These are phyloP conservation scores for Erythrophleum fordii DNA, from an alignment of 306 rosid species.

Conservation along the genomic window DNA sequence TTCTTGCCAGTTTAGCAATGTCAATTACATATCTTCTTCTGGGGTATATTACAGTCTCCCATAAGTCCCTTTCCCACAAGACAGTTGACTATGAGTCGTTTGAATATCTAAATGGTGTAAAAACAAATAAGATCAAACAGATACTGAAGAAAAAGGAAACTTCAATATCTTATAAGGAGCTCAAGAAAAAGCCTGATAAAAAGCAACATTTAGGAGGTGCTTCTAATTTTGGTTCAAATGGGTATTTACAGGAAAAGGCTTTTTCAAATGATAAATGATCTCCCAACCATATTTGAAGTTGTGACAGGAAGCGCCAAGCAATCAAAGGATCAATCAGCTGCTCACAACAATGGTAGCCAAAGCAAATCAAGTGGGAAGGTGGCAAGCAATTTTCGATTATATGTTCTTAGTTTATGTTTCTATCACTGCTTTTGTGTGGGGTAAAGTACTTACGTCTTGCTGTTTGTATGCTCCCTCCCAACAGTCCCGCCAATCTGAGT, in stretches of 20 bases:
- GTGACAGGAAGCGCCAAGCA: constrained; percentile 81
- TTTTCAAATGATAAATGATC: constrained; percentile 95
- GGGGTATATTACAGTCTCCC: no score
- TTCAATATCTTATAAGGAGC: no score
- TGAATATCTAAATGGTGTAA: no score
- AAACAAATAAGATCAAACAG: no score
- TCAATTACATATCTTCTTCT: no score
- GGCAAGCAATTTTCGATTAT: constrained; percentile 33
- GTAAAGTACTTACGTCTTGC: constrained; percentile 34
- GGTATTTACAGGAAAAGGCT: constrained; percentile 69
- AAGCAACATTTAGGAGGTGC: constrained; percentile 3
- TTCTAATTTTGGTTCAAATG: constrained; percentile 34
- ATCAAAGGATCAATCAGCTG: constrained; percentile 56
- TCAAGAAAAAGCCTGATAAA: neutral
- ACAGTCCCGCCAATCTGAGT: constrained; percentile 80
- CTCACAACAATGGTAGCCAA: constrained; percentile 81
- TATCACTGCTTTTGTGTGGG: constrained; percentile 17
- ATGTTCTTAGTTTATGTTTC: constrained; percentile 22
- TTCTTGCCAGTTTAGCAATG: no score
- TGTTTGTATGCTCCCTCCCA: constrained; percentile 37
- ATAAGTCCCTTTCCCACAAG: no score
- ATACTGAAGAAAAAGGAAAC: no score
- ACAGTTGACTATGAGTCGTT: no score
- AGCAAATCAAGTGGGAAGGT: constrained; percentile 81
- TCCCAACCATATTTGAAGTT: constrained; percentile 93